Percentiles rank a stretch among this genome's conserved stretches.
Conservation (phyloP, 208 protist genomes). For the Trypanosoma melophagium region DNA sequence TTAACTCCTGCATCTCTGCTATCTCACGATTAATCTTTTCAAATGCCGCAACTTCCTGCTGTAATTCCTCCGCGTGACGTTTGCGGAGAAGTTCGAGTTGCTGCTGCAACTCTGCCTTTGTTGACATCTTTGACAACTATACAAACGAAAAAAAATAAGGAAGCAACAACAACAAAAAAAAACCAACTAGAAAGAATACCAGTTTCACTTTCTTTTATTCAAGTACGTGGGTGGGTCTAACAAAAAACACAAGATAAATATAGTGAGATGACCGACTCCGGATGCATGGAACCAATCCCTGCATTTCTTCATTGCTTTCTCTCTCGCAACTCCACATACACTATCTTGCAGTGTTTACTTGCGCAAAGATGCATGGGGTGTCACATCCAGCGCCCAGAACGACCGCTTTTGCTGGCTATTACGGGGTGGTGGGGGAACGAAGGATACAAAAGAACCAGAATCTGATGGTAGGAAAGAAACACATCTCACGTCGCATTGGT, state of each 20-base stretch:
- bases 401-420: constrained; percentile 10
- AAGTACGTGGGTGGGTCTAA: too few species aligned
- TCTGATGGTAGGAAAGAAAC: neutral
- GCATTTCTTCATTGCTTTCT: too few species aligned
- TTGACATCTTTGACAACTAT: constrained; percentile 22
- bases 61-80: constrained; percentile 35
- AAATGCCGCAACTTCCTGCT: constrained; percentile 26
- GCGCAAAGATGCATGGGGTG: constrained; percentile 4
- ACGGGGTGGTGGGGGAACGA: constrained; percentile 28
- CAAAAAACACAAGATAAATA: too few species aligned
- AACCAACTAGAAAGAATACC: constrained; percentile 11
- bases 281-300: too few species aligned
- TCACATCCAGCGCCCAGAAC: constrained; percentile 17
- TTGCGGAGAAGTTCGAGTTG: constrained; percentile 35
- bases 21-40: constrained; percentile 34
- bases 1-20: constrained; percentile 36
- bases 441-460: neutral
- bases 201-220: neutral
- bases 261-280: too few species aligned
- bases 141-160: constrained; percentile 12
- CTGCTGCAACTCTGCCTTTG: constrained; percentile 36
- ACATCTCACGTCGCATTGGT: constrained; percentile 35
- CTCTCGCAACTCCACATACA: too few species aligned
- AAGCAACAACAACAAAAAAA: constrained; percentile 18
- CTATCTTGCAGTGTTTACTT: constrained; percentile 20